Base-by-base conservation (phyloP, 2,329 filamentous ascomycete species). In the Aspergillus hortae region DNA sequence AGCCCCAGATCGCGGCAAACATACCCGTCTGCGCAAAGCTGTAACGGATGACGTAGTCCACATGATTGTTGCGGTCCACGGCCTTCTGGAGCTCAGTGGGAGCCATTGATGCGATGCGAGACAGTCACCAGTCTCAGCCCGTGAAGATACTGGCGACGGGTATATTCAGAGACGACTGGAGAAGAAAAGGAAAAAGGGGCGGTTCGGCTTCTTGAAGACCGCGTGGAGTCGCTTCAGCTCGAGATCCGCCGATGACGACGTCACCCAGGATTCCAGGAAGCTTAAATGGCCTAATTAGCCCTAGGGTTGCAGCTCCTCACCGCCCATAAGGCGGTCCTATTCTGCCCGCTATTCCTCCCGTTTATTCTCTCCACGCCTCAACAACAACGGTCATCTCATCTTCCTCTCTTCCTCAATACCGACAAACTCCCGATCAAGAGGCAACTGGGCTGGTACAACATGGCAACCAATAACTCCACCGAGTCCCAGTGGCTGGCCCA, bases 21-120 rank as follows among this genome's bases (percentile, higher is more conserved):
- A 56, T 75, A 88, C 89, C 83, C 54, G 82, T 81, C 49, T 81
- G 77, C 41, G 84, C 81, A 63, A 92, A 87, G 59, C 84, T 81
- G 74, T 89, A 96, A 65, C 85, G 83, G 59, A 97, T 83, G 57
- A 96, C 91, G 77, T 91, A 96, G 79, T 96, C 92, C 57, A 96
- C 90, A 59, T 89, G 78, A 68, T 86, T 78, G 61, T 86, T 87
- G 40, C 40, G 40, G 19, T 21, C 40, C 40, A 42, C 17, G 11
- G 40, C 40, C 12, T 38, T n/a, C 14, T 38, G 35, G 14, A 38
- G 15, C 14, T n/a, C 35, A 17, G 35, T 38, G 3, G 15, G 35
- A n/a, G 35, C 14, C 15, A 38, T 38, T 17, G 35, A 38, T 38
- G 35, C 35, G 35, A 38, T 38, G 35, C 14, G 4, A 15, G n/a